Evolutionary conservation across 148 eudicot species (phyloP).

Genomic region (Rhododendron griersonianum): DNA sequence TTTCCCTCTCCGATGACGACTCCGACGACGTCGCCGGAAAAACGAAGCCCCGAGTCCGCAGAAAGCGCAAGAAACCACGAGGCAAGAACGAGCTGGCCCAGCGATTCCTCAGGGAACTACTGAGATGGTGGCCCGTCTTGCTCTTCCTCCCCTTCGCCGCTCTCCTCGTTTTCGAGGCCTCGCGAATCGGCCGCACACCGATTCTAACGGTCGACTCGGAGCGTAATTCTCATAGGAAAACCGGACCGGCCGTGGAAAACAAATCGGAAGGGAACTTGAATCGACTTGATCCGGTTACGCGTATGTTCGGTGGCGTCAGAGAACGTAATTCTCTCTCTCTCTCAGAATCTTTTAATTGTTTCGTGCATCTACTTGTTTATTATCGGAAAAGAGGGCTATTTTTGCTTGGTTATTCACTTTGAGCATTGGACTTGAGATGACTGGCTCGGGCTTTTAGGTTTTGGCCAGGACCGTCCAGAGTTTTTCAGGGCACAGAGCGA

Average conservation of each 20-base stretch:
- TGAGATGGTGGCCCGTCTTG: constrained; percentile 65
- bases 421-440: no score
- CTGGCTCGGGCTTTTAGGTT: no score
- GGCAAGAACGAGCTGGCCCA: constrained; percentile 19
- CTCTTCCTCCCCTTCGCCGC: constrained; percentile 45
- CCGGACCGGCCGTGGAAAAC: neutral
- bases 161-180: constrained; percentile 60
- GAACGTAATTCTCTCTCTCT: constrained; percentile 39
- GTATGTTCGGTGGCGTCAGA: constrained; percentile 56
- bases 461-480: no score
- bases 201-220: neutral
- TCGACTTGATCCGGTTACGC: constrained; percentile 55
- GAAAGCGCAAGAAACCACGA: constrained; percentile 50
- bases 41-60: constrained; percentile 29
- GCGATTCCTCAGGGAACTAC: constrained; percentile 20
- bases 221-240: constrained; percentile 3
- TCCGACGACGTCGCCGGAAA: constrained; percentile 38
- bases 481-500: neutral
- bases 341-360: neutral
- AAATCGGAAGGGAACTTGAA: constrained; percentile 42
- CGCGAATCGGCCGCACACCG: constrained; percentile 33
- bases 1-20: constrained; percentile 55
- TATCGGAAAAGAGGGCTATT: neutral
- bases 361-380: neutral
- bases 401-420: no score